A percentile compares a stretch with the other conserved stretches of the same genome.
phyloP scores from a whole-genome alignment of 2,329 filamentous ascomycete genomes.

The Neopestalotiopsis sp. region DNA sequence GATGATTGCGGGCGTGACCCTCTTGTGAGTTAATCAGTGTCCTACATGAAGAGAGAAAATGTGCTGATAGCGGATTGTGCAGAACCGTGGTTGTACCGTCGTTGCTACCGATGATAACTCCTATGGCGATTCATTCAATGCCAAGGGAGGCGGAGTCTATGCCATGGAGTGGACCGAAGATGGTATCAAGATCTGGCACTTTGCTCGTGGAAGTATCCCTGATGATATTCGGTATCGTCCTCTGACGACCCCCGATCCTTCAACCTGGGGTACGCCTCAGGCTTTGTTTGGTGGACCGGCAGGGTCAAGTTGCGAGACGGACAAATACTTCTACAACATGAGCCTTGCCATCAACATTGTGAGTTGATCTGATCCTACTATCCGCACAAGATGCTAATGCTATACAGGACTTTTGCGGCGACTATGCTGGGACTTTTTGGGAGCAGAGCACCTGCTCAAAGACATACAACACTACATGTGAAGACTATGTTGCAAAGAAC shows the following conservation, averaged over 20 bases:
- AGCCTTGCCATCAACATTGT: conserved; percentile 75
- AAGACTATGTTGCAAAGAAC: conserved; percentile 51
- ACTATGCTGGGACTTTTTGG: conserved; percentile 66
- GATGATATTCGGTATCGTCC: conserved; percentile 61
- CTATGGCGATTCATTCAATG: conserved; percentile 72
- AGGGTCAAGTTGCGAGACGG: conserved; percentile 65
- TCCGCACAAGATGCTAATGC: neutral
- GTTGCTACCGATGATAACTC: conserved; percentile 46
- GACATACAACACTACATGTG: conserved; percentile 46
- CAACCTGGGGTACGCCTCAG: conserved; percentile 69
- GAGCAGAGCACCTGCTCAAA: conserved; percentile 43
- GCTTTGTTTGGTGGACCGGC: conserved; percentile 68
- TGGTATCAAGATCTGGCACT: conserved; percentile 78
- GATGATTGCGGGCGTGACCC: conserved; percentile 30
- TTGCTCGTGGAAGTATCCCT: conserved; percentile 69
- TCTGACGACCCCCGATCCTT: conserved; percentile 61
- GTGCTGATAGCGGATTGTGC: conserved; percentile 9
- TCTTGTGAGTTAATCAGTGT: neutral
- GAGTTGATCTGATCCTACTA: conserved; percentile 16
- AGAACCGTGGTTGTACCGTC: conserved; percentile 54
- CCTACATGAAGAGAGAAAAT: neutral
- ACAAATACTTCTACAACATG: conserved; percentile 69
- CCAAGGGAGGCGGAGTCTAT: conserved; percentile 69
- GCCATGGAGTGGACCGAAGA: conserved; percentile 72
- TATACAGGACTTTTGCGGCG: conserved; percentile 72